Base-by-base conservation (phyloP, 75 land plant genomes). In the Cunninghamia lanceolata region DNA sequence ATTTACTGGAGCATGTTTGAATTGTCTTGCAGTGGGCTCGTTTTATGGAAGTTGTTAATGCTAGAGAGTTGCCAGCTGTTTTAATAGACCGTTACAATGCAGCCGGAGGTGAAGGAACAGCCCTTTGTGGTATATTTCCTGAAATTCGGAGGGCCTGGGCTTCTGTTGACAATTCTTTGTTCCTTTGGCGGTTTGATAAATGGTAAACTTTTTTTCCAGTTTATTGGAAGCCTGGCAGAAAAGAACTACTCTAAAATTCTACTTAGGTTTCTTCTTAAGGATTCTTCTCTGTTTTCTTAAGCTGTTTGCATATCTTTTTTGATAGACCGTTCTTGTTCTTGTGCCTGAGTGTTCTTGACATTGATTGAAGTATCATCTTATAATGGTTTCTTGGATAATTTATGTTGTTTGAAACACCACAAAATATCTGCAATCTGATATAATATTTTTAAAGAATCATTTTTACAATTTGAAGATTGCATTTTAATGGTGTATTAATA, bases 131-230 rank as follows among this genome's bases (percentile, higher is more conserved):
- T 11, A 91, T 98, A 74, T 98, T 98, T 90, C 98, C 99, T 10
- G 96, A 93, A 82, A 98, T 98, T 81, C 92, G 95, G 4, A 91
- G 99, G 85, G 99, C 99, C 14, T 98, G 99, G 99, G 99, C 99
- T 50, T 93, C 99, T 25, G 99, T 98, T 7, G 99, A 98, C 87
- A 96, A 98, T 77, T 95, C 98, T 85, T 88, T 98, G 80, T 98
- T 98, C 89, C 92, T 98, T 45, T 98, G 99, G 99, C 93, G 99
- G 35, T 97, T 94, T 88, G 99, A 98, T 86, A 98, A 97, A 86
- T 94, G 99, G 99, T 98, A 85, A 89, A 87, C 35, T 35, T 8
- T 32, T 80, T 25, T 80, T 25, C 32, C 50, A 80, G 14, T 45
- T 14, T 43, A 43, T 45, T 80, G 82, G 50, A 11, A 80, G 32